Evolutionary conservation across 2,329 filamentous ascomycete genomes (phyloP), one percentile per base, ranked within the genome.

Genomic region (Penicillium capsulatum): DNA sequence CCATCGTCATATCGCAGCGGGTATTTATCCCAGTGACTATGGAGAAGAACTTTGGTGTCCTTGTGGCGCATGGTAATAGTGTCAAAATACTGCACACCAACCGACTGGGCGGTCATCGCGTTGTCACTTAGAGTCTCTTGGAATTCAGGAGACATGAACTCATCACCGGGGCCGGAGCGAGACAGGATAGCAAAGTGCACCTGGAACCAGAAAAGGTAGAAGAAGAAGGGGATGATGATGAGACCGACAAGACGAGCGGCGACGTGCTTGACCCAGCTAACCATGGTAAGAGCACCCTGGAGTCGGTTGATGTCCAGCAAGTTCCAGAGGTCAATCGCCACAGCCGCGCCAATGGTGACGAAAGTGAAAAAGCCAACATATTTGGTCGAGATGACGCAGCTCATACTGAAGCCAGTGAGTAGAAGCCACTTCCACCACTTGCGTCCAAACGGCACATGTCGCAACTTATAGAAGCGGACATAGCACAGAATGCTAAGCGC

Each of bases 361-460:
- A 98, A 98, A 59, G 90, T 94, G 68, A 98, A 98, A 27, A 86
- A 76, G 56, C 92, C 92, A 42, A 98, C 90, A 54, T 98, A 98
- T 73, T 98, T 98, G 65, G 87, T 94, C 39, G 92, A 97, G 58
- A 98, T 97, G 63, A 96, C 92, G 64, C 91, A 97, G 63, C 90
- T 96, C 63, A 98, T 77, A 45, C 84, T 84, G 63, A 98, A 91
- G 44, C 92, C 92, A 6, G 92, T 98, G 57, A 97, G 70, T 47
- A 98, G 80, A 44, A 98, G 79, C 92, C 92, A 98, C 69, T 98
- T 98, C 92, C 92, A 98, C 92, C 92, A 98, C 71, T 98, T 97
- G 47, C 89, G 80, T 44, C 85, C 81, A 65, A 98, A 98, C 3
- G 92, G 77, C 50, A 82, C 77, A 57, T 97, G 90, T 54, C 92